phyloP scores from a whole-genome alignment of 2,329 filamentous ascomycete genomes.

The Cercospora janseana region DNA sequence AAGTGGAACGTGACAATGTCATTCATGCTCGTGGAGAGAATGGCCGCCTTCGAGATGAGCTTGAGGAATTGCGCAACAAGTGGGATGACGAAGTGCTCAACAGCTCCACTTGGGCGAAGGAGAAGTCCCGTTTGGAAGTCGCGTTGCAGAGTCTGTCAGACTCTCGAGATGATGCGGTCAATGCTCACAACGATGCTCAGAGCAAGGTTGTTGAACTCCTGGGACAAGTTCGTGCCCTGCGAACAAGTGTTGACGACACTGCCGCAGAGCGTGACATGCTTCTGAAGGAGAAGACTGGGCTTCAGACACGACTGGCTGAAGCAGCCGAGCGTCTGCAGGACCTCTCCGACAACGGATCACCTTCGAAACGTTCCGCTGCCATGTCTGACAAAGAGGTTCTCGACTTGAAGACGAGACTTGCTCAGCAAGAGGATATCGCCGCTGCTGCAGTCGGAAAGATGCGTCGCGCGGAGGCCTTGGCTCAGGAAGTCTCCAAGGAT shows the following conservation, averaged over 20 bases:
- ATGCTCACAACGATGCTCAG: slow-evolving; percentile 92
- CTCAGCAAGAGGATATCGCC: slow-evolving; percentile 90
- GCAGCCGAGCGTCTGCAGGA: slow-evolving; percentile 87
- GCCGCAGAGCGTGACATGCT: slow-evolving; percentile 81
- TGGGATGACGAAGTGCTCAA: slow-evolving; percentile 99
- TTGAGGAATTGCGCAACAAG: slow-evolving; percentile 90
- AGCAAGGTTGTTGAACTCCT: slow-evolving; percentile 86
- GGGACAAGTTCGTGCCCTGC: slow-evolving; percentile 81
- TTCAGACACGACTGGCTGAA: slow-evolving; percentile 82
- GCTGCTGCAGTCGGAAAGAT: slow-evolving; percentile 94
- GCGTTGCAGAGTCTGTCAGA: slow-evolving; percentile 84
- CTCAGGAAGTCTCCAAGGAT: slow-evolving; percentile 88
- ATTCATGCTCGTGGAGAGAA: slow-evolving; percentile 82
- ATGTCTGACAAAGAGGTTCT: slow-evolving; percentile 84
- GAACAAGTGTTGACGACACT: slow-evolving; percentile 81
- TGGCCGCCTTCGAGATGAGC: slow-evolving; percentile 83
- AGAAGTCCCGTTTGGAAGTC: slow-evolving; percentile 87
- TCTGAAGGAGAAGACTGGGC: slow-evolving; percentile 81
- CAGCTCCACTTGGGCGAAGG: slow-evolving; percentile 96
- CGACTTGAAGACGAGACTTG: slow-evolving; percentile 81
- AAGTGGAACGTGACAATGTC: slow-evolving; percentile 87
- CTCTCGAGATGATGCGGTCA: slow-evolving; percentile 89
- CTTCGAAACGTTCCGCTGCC: slow-evolving; percentile 84
- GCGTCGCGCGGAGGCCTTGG: slow-evolving; percentile 84
- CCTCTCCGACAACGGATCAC: slow-evolving; percentile 71